A percentile compares a stretch with the other conserved stretches of the same genome.
These are phyloP conservation scores for Eucommia ulmoides DNA, from an alignment of 257 asterid species.

Conservation along the genomic window DNA sequence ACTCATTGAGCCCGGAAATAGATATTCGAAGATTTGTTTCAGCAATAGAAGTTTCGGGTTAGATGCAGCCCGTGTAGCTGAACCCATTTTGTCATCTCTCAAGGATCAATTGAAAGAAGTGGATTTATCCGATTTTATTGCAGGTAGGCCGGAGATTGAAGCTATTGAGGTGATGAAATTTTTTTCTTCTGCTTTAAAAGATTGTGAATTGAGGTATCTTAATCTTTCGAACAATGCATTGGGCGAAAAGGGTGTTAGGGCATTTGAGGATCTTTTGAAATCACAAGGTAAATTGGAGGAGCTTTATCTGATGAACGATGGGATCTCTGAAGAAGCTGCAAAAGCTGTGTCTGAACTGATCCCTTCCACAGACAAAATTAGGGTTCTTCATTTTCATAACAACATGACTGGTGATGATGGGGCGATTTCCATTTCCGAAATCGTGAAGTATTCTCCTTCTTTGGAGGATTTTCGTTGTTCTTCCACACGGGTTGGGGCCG, in stretches of 20 bases:
- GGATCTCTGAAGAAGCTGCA: neutral
- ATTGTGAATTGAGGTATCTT: neutral
- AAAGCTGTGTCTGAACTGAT: neutral
- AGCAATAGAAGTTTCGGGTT: neutral
- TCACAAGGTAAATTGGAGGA: neutral
- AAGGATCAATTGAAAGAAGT: slow-evolving; percentile 1
- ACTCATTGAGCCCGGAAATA: neutral
- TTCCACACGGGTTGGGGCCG: slow-evolving; percentile 76
- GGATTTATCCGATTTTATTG: neutral
- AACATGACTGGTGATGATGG: slow-evolving; percentile 64
- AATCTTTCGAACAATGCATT: neutral
- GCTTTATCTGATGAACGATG: slow-evolving; percentile 2
- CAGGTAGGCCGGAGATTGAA: neutral
- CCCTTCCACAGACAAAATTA: neutral
- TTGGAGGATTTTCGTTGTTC: slow-evolving; percentile 82
- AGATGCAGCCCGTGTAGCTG: neutral
- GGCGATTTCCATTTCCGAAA: slow-evolving; percentile 61
- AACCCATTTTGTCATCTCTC: neutral
- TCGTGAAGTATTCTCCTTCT: slow-evolving; percentile 44
- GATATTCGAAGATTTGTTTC: neutral
- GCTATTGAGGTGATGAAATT: neutral
- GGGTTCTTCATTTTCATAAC: neutral
- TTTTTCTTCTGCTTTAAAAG: neutral
- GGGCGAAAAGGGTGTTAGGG: neutral
- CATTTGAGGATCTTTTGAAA: neutral